These are phyloP conservation scores for Paraconiothyrium brasiliense DNA, from an alignment of 2,329 filamentous ascomycete genomes.

Conservation along the genomic window DNA sequence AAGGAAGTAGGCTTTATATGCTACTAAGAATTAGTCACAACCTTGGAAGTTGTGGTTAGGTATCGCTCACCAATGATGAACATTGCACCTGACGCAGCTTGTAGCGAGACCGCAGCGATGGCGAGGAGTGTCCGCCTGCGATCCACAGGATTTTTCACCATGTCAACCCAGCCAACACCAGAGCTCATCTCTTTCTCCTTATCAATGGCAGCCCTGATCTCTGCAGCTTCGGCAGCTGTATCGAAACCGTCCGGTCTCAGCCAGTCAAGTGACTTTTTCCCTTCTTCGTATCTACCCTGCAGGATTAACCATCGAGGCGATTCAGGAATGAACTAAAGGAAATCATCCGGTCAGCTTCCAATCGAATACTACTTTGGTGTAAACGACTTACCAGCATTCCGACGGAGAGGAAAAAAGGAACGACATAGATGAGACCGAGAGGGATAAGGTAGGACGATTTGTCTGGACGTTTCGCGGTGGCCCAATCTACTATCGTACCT, in stretches of 20 bases:
- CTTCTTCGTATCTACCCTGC: slow-evolving; percentile 42
- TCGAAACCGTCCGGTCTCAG: slow-evolving; percentile 48
- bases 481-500: slow-evolving; percentile 64
- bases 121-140: slow-evolving; percentile 48
- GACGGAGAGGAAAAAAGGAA: slow-evolving; percentile 53
- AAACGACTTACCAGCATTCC: slow-evolving; percentile 30
- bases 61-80: slow-evolving; percentile 53
- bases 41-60: too few relatives aligned
- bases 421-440: slow-evolving; percentile 63
- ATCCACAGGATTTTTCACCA: slow-evolving; percentile 48
- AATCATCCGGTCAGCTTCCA: too few relatives aligned
- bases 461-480: slow-evolving; percentile 47
- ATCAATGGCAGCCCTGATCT: slow-evolving; percentile 47
- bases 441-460: slow-evolving; percentile 57
- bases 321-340: slow-evolving; percentile 31
- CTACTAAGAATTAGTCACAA: slow-evolving; percentile 21
- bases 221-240: slow-evolving; percentile 46
- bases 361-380: too few relatives aligned
- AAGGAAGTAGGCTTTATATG: slow-evolving; percentile 65
- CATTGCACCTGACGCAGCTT: slow-evolving; percentile 51
- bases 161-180: slow-evolving; percentile 44
- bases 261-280: slow-evolving; percentile 51
- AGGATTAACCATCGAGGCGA: slow-evolving; percentile 46
- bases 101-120: slow-evolving; percentile 46
- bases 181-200: slow-evolving; percentile 42